Evolutionary conservation across 257 asterid species (phyloP), one percentile per base, ranked within the genome.

Genomic region (Scutellaria galericulata): DNA sequence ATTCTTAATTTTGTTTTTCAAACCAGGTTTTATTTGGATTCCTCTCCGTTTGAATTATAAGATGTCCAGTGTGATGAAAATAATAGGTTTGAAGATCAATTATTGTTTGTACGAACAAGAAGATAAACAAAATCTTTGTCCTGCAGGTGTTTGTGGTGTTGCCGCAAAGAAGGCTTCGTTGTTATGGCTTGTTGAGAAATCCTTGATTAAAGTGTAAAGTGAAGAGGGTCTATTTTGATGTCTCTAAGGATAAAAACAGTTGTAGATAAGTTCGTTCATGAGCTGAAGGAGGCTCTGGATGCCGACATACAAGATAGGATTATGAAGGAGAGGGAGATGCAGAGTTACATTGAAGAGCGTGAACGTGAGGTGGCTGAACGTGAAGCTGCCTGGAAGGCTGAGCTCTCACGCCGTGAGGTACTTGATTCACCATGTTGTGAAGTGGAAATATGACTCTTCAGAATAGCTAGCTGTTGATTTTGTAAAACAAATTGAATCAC

Each of bases 331-430:
- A 82, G 97, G 75, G 99, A 94, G 90, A 89, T 94, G 99, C 99
- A 94, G 88, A 91, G 99, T 80, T 94, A 94, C 79, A 94, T 94
- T 3, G 97, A 89, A 76, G 97, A 94, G 72, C 92, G 99, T 3
- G 97, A 94, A 68, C 97, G 99, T 3, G 98, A 94, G 83, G 99
- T 94, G 54, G 97, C 99, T 5, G 99, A 94, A 75, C 95, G 99
- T 0, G 99, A 94, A 86, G 98, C 98, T 40, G 99, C 99, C 55
- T 94, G 99, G 99, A 94, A 94, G 84, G 99, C 98, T 3, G 95
- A 94, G 62, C 97, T 94, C 74, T 91, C 99, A 70, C 97, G 99
- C 60, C 99, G 99, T 42, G 98, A 91, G 97, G 98, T 89, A 81
- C 83, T 60, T 59, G 1, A n/a, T 24, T 75, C 57, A 20, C 48